Conservation (phyloP, 2,329 filamentous ascomycete genomes). For the Esteya vermicola region DNA sequence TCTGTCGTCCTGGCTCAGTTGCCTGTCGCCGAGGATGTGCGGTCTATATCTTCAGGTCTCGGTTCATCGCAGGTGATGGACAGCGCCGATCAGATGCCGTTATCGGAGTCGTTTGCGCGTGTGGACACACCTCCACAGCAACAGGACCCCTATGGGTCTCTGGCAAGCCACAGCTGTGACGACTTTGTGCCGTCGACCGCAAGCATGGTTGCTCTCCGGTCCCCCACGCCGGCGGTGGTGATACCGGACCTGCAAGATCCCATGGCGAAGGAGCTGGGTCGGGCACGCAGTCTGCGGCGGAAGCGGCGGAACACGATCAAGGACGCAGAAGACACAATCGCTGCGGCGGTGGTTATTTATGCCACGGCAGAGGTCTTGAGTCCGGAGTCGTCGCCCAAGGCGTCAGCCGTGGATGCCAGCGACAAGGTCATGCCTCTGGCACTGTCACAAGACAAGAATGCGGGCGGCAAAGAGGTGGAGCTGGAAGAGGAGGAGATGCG, state of each 20-base stretch:
- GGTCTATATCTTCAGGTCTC: constrained; percentile 5
- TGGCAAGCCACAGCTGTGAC: neutral
- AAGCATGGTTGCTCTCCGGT: constrained; percentile 18
- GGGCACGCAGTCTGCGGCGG: constrained; percentile 28
- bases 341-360: constrained; percentile 39
- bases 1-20: no score
- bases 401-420: neutral
- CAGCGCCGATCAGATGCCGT: neutral
- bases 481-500: no score
- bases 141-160: neutral
- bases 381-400: constrained; percentile 21
- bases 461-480: constrained; percentile 11
- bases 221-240: constrained; percentile 32
- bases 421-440: no score
- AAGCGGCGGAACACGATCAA: constrained; percentile 29
- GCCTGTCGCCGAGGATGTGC: constrained; percentile 2
- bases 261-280: constrained; percentile 23
- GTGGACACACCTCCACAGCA: constrained; percentile 4
- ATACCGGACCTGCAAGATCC: constrained; percentile 27
- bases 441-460: no score
- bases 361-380: constrained; percentile 34
- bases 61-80: constrained; percentile 3
- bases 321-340: constrained; percentile 36
- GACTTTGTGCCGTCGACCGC: constrained; percentile 11
- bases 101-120: constrained; percentile 6